phyloP scores from a whole-genome alignment of 1,139 yeast species.

The Nadsonia starkeyi-henricii region DNA sequence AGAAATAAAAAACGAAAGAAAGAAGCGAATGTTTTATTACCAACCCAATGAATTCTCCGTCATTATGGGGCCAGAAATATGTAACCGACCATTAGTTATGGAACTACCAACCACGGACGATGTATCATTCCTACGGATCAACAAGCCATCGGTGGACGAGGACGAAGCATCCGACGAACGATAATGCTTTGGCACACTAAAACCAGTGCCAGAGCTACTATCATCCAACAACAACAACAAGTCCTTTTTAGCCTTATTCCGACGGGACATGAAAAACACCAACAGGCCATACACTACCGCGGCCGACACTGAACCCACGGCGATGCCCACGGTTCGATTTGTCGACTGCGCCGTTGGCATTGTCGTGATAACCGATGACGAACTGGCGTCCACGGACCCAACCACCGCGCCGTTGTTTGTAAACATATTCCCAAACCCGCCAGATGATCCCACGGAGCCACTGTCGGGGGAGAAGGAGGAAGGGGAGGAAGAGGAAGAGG shows the following conservation, averaged over 20 bases:
- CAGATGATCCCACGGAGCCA: too few species aligned
- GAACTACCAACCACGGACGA: not conserved
- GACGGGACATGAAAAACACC: conserved; percentile 22
- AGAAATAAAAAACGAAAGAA: too few species aligned
- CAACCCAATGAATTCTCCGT: not conserved
- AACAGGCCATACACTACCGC: conserved; percentile 24
- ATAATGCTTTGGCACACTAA: too few species aligned
- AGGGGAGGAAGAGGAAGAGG: too few species aligned
- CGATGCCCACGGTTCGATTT: conserved; percentile 24
- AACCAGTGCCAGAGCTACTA: too few species aligned
- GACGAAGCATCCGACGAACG: not conserved
- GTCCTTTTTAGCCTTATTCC: conserved; percentile 17
- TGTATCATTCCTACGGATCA: not conserved
- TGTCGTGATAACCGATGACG: not conserved
- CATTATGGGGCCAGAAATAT: not conserved
- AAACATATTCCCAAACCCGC: too few species aligned
- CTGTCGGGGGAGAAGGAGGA: too few species aligned
- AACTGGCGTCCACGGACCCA: conserved; percentile 8
- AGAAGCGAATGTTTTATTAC: not conserved
- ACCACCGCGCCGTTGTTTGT: conserved; percentile 6
- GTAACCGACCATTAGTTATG: not conserved
- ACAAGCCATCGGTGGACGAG: not conserved
- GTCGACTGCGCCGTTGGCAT: conserved; percentile 1
- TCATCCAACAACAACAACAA: conserved; percentile 5
- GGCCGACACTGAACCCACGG: conserved; percentile 26